Base-by-base conservation (phyloP, 768 basidiomycete genomes). In the Candolleomyces aberdarensis region DNA sequence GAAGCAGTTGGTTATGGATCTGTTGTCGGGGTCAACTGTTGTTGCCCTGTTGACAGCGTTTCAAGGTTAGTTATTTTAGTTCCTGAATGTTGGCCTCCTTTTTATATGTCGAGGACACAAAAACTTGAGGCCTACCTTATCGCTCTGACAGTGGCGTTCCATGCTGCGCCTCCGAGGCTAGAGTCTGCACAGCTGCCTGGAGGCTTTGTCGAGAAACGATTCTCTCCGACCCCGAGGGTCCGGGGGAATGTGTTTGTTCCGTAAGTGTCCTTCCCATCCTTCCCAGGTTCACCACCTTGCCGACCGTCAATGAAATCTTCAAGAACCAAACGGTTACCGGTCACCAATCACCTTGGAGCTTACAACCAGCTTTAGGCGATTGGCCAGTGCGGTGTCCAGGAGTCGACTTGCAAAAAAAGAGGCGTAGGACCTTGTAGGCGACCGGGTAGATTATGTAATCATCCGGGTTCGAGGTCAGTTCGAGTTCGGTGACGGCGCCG, bases 1-100 rank as follows among this genome's bases (percentile, higher is more conserved):
- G 54, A 43, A 20, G 54, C 60, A 54, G 41, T 55, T 56, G 61
- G 63, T 56, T 47, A 22, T 59, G 44, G 60, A 59, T 46, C 50
- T 43, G 55, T 65, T 59, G 66, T 69, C 70, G 67, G 67, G 61
- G 56, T 62, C 62, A 65, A 67, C 66, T 65, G 69, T 60, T 43
- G 67, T 68, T 69, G 67, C 67, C 67, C 67, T 66, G 65, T 19
- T 43, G 14, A 56, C 54, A 36, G 54, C 19, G 39, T 43, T 32
- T 14, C 39, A 22, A 54, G 17, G 36, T 5, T 26, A 11, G 26
- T 56, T 39, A 39, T 40, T n/a, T 15, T 26, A 43, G 36, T 19
- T n/a, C 36, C 54, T 43, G 52, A 31, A 41, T 56, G 40, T 41
- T 20, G 39, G 15, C 14, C 14, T 22, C 54, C 36, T 17, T 41